Conservation (phyloP, 139 green algal species). For the Deuterostichococcus epilithicus region DNA sequence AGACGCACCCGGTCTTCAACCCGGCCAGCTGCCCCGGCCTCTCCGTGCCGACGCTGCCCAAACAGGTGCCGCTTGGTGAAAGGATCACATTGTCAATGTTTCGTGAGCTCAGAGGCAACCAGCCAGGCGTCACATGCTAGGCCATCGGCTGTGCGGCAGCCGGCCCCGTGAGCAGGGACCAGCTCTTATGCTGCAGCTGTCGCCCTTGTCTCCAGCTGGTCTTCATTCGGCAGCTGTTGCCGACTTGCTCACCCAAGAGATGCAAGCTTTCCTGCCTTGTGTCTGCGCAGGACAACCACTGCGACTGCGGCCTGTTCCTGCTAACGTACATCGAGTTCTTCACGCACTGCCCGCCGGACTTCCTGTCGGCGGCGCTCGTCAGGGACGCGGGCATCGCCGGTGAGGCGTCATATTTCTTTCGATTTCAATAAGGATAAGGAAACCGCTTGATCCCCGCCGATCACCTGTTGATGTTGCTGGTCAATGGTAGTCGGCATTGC, state of each 20-base stretch:
- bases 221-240: slow-evolving; percentile 1
- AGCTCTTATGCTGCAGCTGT: too few relatives aligned
- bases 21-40: background rate
- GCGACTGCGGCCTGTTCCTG: slow-evolving; percentile 91
- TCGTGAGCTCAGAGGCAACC: too few relatives aligned
- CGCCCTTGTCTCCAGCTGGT: too few relatives aligned
- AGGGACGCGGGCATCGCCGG: background rate
- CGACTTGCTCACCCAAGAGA: background rate
- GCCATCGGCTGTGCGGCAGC: too few relatives aligned
- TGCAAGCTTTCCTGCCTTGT: slow-evolving; percentile 49
- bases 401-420: background rate
- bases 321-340: slow-evolving; percentile 85
- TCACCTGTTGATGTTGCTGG: background rate
- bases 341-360: slow-evolving; percentile 20
- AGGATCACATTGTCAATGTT: too few relatives aligned
- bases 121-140: too few relatives aligned
- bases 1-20: background rate
- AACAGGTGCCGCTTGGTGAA: background rate
- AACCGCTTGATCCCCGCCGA: background rate
- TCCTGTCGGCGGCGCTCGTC: background rate
- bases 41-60: background rate
- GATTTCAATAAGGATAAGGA: background rate
- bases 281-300: slow-evolving; percentile 86
- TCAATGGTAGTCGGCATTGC: background rate
- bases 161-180: too few relatives aligned